These are phyloP conservation scores for Deuterostichococcus epilithicus DNA, from an alignment of 139 green algal species.

Conservation along the genomic window DNA sequence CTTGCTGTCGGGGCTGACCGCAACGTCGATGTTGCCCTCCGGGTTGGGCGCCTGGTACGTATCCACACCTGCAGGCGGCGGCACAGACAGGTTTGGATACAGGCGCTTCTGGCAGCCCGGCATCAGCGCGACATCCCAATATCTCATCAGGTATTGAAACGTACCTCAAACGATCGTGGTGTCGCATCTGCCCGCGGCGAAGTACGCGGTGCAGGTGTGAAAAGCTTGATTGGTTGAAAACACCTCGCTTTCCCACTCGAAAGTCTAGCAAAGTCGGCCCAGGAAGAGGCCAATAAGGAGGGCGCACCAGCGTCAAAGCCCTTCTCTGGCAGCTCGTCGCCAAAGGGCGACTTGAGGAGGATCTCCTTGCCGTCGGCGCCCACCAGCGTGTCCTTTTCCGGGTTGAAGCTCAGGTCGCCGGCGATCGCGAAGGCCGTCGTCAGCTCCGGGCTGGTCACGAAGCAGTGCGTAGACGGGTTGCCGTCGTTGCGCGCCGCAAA, in stretches of 20 bases:
- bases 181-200: too few species aligned
- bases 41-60: constrained; percentile 62
- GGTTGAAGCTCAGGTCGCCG: constrained; percentile 93
- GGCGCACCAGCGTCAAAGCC: constrained; percentile 77
- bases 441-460: constrained; percentile 90
- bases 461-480: constrained; percentile 89
- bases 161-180: too few species aligned
- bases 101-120: too few species aligned
- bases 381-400: constrained; percentile 77
- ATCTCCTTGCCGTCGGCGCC: constrained; percentile 80
- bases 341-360: constrained; percentile 66
- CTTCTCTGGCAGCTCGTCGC: constrained; percentile 81
- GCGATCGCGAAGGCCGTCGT: constrained; percentile 84
- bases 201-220: not conserved
- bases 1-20: constrained; percentile 68
- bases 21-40: constrained; percentile 34
- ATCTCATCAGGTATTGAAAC: too few species aligned
- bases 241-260: not conserved
- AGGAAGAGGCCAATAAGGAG: constrained; percentile 15
- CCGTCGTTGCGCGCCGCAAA: constrained; percentile 92
- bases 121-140: too few species aligned
- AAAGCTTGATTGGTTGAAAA: constrained; percentile 14
- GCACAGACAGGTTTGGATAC: too few species aligned
- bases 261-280: not conserved
- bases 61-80: constrained; percentile 27